A percentile compares a stretch with the other conserved stretches of the same genome.
phyloP scores from a whole-genome alignment of 495 filamentous ascomycete species.

The Aspergillus hancockii region DNA sequence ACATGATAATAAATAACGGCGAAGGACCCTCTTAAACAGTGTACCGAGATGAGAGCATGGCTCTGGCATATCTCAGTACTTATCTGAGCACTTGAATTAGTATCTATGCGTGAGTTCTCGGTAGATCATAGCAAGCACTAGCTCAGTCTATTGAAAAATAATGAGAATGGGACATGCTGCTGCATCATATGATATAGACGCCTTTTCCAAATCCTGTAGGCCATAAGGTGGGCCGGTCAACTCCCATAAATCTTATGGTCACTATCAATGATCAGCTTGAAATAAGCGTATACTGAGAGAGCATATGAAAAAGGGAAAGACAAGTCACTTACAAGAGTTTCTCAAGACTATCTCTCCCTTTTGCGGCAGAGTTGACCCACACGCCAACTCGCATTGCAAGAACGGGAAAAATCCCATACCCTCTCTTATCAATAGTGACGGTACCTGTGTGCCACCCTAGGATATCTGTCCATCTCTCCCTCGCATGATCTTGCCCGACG shows the following conservation, averaged over 20 bases:
- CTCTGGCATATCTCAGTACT: no score
- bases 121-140: no score
- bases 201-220: background rate
- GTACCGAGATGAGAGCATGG: no score
- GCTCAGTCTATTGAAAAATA: no score
- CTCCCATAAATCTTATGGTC: background rate
- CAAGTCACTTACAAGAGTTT: conserved; percentile 31
- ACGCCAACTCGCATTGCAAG: conserved; percentile 55
- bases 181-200: no score
- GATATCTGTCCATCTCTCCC: conserved; percentile 64
- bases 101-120: no score
- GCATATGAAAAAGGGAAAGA: background rate
- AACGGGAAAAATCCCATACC: conserved; percentile 57
- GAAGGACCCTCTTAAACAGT: no score
- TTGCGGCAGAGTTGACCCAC: conserved; percentile 59
- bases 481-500: conserved; percentile 57
- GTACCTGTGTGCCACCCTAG: conserved; percentile 46
- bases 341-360: conserved; percentile 50
- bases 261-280: background rate
- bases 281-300: background rate
- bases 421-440: conserved; percentile 55
- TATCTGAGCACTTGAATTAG: no score
- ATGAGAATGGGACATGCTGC: no score
- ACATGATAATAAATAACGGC: no score
- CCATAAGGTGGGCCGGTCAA: background rate